Conservation (phyloP, 352 stramenopile genomes). For the Globisporangium cylindrosporum region DNA sequence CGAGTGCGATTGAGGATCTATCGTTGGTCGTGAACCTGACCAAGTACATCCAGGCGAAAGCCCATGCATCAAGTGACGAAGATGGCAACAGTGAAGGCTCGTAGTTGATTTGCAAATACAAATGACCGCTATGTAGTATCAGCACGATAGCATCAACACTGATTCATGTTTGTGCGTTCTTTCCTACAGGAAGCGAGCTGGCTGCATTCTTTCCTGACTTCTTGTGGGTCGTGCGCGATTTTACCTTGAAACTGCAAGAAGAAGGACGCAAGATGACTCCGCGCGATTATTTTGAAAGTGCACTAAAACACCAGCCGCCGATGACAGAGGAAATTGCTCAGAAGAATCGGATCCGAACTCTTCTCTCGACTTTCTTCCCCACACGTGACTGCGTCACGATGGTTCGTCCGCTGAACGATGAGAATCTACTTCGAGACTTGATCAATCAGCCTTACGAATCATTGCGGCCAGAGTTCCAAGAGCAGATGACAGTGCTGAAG, state of each 20-base stretch:
- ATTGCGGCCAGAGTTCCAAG: constrained; percentile 55
- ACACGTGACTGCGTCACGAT: constrained; percentile 75
- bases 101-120: neutral
- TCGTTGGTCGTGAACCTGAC: constrained; percentile 77
- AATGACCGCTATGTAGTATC: neutral
- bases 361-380: constrained; percentile 71
- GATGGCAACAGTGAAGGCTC: constrained; percentile 13
- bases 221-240: constrained; percentile 79
- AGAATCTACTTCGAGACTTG: constrained; percentile 49
- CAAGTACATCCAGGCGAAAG: constrained; percentile 64
- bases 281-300: constrained; percentile 72
- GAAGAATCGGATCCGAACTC: constrained; percentile 60
- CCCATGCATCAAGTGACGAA: constrained; percentile 12
- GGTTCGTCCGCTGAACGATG: constrained; percentile 70
- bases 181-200: constrained; percentile 30
- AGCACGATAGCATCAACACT: neutral
- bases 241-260: constrained; percentile 65
- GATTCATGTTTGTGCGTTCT: neutral
- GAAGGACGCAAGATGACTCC: constrained; percentile 51
- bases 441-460: constrained; percentile 54
- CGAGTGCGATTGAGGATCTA: constrained; percentile 68
- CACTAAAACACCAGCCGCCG: constrained; percentile 53
- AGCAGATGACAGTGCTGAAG: constrained; percentile 60
- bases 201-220: constrained; percentile 69
- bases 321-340: constrained; percentile 45